phyloP scores from a whole-genome alignment of 228 moss, liverwort and hornwort genomes.

The Sphagnum magellanicum region DNA sequence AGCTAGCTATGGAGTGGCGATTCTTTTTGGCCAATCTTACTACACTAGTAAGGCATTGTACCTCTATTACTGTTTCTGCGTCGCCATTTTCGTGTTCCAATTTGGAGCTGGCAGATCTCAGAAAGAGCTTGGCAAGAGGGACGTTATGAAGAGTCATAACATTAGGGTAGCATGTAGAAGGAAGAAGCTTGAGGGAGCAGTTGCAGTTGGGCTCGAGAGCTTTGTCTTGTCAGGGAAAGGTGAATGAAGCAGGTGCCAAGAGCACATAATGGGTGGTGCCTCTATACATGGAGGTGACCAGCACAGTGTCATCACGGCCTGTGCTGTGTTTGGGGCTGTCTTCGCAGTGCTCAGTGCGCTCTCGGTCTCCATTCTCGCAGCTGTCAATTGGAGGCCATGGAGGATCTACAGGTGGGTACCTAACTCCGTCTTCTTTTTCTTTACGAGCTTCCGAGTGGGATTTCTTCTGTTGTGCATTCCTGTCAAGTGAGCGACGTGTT shows the following conservation, averaged over 20 bases:
- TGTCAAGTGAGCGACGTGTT: not conserved
- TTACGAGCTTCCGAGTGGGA: not conserved
- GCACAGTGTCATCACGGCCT: constrained; percentile 66
- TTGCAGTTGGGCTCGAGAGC: not conserved
- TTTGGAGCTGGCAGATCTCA: not conserved
- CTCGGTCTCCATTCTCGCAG: constrained; percentile 72
- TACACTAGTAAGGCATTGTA: not conserved
- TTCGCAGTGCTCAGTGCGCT: constrained; percentile 84
- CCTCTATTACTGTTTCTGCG: not conserved
- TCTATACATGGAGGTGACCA: constrained; percentile 58
- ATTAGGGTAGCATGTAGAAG: not conserved
- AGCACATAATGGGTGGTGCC: constrained; percentile 60
- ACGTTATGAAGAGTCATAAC: not conserved
- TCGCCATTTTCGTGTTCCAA: not conserved
- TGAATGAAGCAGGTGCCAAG: constrained; percentile 28
- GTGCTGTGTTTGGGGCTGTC: constrained; percentile 74
- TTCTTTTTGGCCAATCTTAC: not conserved
- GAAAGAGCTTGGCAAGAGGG: not conserved
- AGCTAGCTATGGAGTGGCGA: not conserved
- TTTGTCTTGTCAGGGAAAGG: constrained; percentile 2
- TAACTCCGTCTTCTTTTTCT: not conserved
- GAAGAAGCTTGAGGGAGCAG: not conserved
- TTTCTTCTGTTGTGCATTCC: not conserved
- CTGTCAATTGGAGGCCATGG: constrained; percentile 99
- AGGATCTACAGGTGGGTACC: constrained; percentile 88